Conservation (phyloP, 2,329 filamentous ascomycete genomes). For the Claviceps maximensis region DNA sequence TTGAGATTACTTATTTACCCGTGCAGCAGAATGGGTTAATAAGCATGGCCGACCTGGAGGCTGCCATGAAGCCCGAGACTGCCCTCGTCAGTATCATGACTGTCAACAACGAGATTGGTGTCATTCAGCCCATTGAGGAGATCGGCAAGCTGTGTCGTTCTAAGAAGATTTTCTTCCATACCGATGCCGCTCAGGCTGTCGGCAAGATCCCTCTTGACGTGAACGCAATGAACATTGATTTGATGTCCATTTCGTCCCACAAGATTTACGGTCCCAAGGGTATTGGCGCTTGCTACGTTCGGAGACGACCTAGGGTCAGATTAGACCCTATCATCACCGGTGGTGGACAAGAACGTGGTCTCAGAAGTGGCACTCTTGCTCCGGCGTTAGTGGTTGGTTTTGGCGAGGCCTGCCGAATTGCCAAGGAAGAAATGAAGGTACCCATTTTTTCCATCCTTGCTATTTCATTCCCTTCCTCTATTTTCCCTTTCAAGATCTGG, state of each 20-base stretch:
- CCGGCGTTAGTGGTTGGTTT: slow-evolving; percentile 84
- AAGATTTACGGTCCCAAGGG: slow-evolving; percentile 99
- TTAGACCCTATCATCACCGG: slow-evolving; percentile 93
- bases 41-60: slow-evolving; percentile 70
- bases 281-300: slow-evolving; percentile 90
- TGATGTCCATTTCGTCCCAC: slow-evolving; percentile 98
- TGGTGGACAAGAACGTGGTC: slow-evolving; percentile 87
- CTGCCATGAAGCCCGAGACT: slow-evolving; percentile 82
- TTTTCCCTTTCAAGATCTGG: not conserved
- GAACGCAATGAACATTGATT: slow-evolving; percentile 93
- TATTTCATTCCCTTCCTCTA: not conserved
- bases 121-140: slow-evolving; percentile 90
- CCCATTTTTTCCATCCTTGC: slow-evolving; percentile 28
- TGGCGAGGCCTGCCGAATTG: slow-evolving; percentile 88
- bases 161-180: slow-evolving; percentile 97
- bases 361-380: slow-evolving; percentile 87
- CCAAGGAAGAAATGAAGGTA: slow-evolving; percentile 78
- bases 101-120: slow-evolving; percentile 98
- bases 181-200: slow-evolving; percentile 91
- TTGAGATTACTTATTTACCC: slow-evolving; percentile 91
- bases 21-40: slow-evolving; percentile 80
- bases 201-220: slow-evolving; percentile 96
- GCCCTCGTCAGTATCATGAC: slow-evolving; percentile 94
- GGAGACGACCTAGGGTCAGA: slow-evolving; percentile 82
- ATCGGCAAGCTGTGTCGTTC: slow-evolving; percentile 85